A percentile compares a stretch with the other conserved stretches of the same genome.
Conservation (phyloP, 1,284 basidiomycete genomes). For the Leccinum ponderosum region DNA sequence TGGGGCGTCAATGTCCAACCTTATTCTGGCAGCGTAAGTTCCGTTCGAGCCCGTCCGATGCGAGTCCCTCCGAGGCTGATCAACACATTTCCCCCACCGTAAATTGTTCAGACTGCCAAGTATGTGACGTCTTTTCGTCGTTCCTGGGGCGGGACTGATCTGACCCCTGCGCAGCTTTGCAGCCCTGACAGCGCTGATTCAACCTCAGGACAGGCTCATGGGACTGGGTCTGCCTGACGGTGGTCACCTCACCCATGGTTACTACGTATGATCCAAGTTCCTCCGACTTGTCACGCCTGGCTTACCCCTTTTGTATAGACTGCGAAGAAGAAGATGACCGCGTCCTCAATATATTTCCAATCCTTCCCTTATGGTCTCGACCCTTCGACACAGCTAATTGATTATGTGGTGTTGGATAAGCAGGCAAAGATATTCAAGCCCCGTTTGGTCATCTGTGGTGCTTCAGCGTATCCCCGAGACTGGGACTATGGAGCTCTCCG, state of each 20-base stretch:
- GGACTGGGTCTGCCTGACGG: slow-evolving; percentile 98
- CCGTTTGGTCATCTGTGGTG: slow-evolving; percentile 94
- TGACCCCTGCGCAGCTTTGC: slow-evolving; percentile 72
- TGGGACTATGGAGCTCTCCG: slow-evolving; percentile 92
- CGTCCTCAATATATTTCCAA: slow-evolving; percentile 99
- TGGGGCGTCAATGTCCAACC: slow-evolving; percentile 99
- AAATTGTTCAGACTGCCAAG: slow-evolving; percentile 71
- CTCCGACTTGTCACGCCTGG: neutral
- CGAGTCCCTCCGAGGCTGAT: slow-evolving; percentile 8
- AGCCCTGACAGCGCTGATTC: slow-evolving; percentile 93
- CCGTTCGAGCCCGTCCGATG: slow-evolving; percentile 1
- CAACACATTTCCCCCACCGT: neutral
- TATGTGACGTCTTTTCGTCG: slow-evolving; percentile 35
- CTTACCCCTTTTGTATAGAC: slow-evolving; percentile 55
- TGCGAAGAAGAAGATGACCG: slow-evolving; percentile 99
- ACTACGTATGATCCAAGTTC: slow-evolving; percentile 68
- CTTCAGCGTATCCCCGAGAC: slow-evolving; percentile 97
- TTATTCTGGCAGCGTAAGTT: slow-evolving; percentile 89
- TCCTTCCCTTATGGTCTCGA: slow-evolving; percentile 95
- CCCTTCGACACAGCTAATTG: slow-evolving; percentile 85
- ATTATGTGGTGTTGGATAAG: slow-evolving; percentile 82
- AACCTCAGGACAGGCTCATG: slow-evolving; percentile 99
- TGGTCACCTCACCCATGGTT: slow-evolving; percentile 97
- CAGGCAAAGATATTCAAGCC: slow-evolving; percentile 99
- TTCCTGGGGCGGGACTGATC: slow-evolving; percentile 5